These are phyloP conservation scores for Escallonia rubra DNA, from an alignment of 129 eudicot genomes.

Conservation along the genomic window DNA sequence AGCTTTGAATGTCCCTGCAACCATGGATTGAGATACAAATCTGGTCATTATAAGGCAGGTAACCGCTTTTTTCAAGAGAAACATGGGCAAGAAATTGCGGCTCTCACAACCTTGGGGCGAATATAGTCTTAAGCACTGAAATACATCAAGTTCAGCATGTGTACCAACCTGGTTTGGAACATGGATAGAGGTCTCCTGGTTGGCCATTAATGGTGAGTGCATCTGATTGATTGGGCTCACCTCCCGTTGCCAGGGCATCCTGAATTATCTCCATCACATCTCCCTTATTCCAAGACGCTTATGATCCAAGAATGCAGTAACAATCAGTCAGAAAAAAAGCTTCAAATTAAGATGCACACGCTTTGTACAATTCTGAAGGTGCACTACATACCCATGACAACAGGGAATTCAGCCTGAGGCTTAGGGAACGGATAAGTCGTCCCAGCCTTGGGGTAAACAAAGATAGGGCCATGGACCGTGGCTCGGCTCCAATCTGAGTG, in stretches of 20 bases:
- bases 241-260: neutral
- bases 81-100: no score
- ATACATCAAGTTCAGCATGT: no score
- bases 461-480: conserved; percentile 2
- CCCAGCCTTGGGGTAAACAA: neutral
- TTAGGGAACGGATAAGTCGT: neutral
- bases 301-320: neutral
- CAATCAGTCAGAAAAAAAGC: neutral
- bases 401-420: neutral
- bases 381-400: neutral
- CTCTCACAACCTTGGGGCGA: no score
- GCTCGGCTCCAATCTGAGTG: neutral
- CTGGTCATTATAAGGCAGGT: no score
- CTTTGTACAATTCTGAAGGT: no score
- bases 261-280: neutral
- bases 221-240: neutral
- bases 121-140: no score
- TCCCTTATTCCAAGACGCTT: neutral
- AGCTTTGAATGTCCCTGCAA: conserved; percentile 36
- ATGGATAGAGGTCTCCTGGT: conserved; percentile 1
- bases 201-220: neutral
- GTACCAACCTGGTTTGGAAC: conserved; percentile 22
- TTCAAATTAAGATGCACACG: no score
- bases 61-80: no score
- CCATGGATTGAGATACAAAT: no score